These are phyloP conservation scores for Coemansia sp. DNA, from an alignment of 192 early-diverging fungal genomes.

Conservation along the genomic window DNA sequence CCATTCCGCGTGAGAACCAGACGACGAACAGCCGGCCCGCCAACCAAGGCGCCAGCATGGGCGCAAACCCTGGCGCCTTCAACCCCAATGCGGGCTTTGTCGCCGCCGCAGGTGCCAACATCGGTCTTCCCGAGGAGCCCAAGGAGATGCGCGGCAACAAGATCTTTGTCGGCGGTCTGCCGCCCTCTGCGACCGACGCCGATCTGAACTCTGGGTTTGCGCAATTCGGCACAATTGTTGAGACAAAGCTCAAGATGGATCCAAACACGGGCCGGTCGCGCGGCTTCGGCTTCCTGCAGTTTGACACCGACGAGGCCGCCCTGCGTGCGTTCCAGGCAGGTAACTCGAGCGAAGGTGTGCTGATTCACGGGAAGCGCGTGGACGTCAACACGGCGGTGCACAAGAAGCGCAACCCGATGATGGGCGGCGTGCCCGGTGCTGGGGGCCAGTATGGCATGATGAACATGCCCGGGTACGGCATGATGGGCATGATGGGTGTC, in stretches of 20 bases:
- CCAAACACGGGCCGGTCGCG: constrained; percentile 79
- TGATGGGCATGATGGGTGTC: constrained; percentile 33
- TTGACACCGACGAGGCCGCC: constrained; percentile 72
- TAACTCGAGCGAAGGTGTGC: constrained; percentile 31
- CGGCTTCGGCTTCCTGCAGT: constrained; percentile 91
- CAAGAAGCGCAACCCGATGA: constrained; percentile 32
- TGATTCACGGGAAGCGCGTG: constrained; percentile 49
- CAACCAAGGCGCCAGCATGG: neutral
- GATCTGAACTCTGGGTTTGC: constrained; percentile 79
- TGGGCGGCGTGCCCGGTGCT: constrained; percentile 10
- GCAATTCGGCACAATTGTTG: constrained; percentile 79
- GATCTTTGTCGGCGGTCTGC: constrained; percentile 90
- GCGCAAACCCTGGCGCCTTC: neutral
- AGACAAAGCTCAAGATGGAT: constrained; percentile 84
- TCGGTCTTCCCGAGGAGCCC: constrained; percentile 9
- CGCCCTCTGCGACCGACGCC: constrained; percentile 77
- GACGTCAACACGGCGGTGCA: constrained; percentile 43
- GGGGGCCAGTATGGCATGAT: constrained; percentile 14
- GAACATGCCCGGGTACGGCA: constrained; percentile 15
- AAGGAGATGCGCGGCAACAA: constrained; percentile 56
- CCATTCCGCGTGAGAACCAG: constrained; percentile 43
- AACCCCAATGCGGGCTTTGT: neutral
- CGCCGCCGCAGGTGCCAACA: constrained; percentile 1
- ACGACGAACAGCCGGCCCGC: constrained; percentile 4
- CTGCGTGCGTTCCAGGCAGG: constrained; percentile 33